These are phyloP conservation scores for Hordeum marinum DNA, from an alignment of 176 grass and related monocot species.

Conservation along the genomic window DNA sequence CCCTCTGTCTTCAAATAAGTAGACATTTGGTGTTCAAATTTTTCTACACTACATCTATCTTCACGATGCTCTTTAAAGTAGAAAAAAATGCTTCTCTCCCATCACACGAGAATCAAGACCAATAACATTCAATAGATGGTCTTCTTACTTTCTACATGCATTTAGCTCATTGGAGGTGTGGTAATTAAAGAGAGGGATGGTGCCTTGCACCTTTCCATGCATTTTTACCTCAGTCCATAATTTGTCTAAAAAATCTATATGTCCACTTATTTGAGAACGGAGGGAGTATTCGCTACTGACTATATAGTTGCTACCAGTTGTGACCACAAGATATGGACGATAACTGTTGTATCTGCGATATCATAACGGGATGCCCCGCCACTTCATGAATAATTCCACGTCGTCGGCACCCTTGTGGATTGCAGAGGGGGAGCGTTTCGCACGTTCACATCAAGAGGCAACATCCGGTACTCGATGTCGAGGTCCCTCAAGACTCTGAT, in stretches of 20 bases:
- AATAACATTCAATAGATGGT: too few species aligned
- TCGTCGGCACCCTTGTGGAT: conserved; percentile 51
- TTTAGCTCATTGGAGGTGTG: too few species aligned
- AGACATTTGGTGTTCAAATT: too few species aligned
- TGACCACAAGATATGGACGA: not conserved
- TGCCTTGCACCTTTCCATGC: not conserved
- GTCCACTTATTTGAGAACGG: not conserved
- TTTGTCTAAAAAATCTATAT: not conserved
- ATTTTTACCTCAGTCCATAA: too few species aligned
- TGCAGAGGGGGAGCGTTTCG: conserved; percentile 28
- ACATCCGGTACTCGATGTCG: conserved; percentile 61
- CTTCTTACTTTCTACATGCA: too few species aligned
- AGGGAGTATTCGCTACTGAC: not conserved
- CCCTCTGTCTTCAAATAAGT: too few species aligned
- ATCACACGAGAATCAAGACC: too few species aligned
- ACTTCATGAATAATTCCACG: conserved; percentile 41
- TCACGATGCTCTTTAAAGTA: too few species aligned
- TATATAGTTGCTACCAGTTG: not conserved
- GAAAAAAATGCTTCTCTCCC: too few species aligned
- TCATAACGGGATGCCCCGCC: not conserved
- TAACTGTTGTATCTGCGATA: not conserved
- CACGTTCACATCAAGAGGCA: conserved; percentile 57
- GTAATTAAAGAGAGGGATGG: too few species aligned
- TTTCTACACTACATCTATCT: too few species aligned
- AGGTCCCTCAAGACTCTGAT: conserved; percentile 59